These are phyloP conservation scores for Fusarium floridanum DNA, from an alignment of 2,329 filamentous ascomycete species.

Conservation along the genomic window DNA sequence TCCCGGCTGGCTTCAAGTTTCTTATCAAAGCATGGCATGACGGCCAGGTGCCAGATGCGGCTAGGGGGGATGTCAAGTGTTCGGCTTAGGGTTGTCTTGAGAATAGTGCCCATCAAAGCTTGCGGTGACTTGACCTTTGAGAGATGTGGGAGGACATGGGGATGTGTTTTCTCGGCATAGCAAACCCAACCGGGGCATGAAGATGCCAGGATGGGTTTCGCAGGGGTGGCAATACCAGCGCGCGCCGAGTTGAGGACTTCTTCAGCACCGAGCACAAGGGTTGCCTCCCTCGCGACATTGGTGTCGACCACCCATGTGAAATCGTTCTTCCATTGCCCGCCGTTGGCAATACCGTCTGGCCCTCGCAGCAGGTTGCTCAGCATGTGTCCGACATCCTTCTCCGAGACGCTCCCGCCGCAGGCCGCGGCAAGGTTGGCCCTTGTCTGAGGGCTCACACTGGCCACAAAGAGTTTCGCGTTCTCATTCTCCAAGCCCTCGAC, in stretches of 20 bases:
- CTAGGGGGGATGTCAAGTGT: slow-evolving; percentile 78
- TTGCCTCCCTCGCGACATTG: slow-evolving; percentile 83
- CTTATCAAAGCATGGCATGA: slow-evolving; percentile 99
- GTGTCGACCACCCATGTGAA: slow-evolving; percentile 95
- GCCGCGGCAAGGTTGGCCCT: slow-evolving; percentile 90
- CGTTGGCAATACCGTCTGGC: slow-evolving; percentile 74
- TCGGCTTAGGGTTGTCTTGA: slow-evolving; percentile 87
- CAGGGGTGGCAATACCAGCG: slow-evolving; percentile 35
- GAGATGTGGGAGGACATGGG: slow-evolving; percentile 90
- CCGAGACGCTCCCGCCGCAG: slow-evolving; percentile 78
- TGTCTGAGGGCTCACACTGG: slow-evolving; percentile 92
- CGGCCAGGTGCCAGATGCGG: slow-evolving; percentile 91
- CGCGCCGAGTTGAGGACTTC: slow-evolving; percentile 67
- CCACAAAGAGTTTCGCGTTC: slow-evolving; percentile 85
- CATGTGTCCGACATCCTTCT: slow-evolving; percentile 82
- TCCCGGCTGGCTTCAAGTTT: slow-evolving; percentile 95
- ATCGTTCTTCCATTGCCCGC: slow-evolving; percentile 78
- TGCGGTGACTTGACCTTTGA: slow-evolving; percentile 95
- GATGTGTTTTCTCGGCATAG: slow-evolving; percentile 98
- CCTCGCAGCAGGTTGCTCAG: slow-evolving; percentile 82
- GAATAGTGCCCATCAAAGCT: slow-evolving; percentile 86
- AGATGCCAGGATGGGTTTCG: slow-evolving; percentile 81
- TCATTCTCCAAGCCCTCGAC: slow-evolving; percentile 68
- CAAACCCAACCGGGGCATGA: slow-evolving; percentile 98
- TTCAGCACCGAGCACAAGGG: slow-evolving; percentile 82